These are phyloP conservation scores for Diaporthe sp. DNA, from an alignment of 2,329 filamentous ascomycete genomes.

Conservation along the genomic window DNA sequence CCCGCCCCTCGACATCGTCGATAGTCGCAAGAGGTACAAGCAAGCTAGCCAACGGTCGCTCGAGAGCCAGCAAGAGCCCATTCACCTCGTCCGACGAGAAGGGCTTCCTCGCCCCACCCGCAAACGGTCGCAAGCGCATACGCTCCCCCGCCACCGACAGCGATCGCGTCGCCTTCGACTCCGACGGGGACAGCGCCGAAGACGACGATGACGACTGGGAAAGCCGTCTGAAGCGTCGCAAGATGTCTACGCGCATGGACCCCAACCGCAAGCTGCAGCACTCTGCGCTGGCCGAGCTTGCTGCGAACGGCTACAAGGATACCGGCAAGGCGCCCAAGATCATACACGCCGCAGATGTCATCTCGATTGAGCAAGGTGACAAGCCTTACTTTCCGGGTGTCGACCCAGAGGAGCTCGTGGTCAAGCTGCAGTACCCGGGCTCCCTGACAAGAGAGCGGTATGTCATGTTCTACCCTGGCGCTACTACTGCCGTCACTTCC, in stretches of 20 bases:
- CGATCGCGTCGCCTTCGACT: slow-evolving; percentile 62
- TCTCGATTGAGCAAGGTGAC: slow-evolving; percentile 64
- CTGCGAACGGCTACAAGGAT: slow-evolving; percentile 28
- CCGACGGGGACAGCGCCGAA: slow-evolving; percentile 63
- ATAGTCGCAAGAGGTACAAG: slow-evolving; percentile 30
- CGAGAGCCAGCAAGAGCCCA: slow-evolving; percentile 38
- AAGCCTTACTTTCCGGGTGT: slow-evolving; percentile 62
- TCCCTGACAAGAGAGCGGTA: slow-evolving; percentile 51
- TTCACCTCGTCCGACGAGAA: slow-evolving; percentile 39
- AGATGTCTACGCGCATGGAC: slow-evolving; percentile 55
- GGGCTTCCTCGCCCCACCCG: slow-evolving; percentile 35
- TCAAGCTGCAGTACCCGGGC: slow-evolving; percentile 89
- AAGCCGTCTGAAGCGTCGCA: slow-evolving; percentile 62
- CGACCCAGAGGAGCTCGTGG: slow-evolving; percentile 66
- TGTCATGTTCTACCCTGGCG: slow-evolving; percentile 17
- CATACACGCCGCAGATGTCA: slow-evolving; percentile 72
- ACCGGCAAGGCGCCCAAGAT: slow-evolving; percentile 62
- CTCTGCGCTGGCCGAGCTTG: slow-evolving; percentile 46
- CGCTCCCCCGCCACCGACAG: slow-evolving; percentile 61
- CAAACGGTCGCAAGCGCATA: slow-evolving; percentile 37
- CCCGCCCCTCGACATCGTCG: slow-evolving; percentile 24
- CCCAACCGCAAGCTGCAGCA: slow-evolving; percentile 62
- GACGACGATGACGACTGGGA: slow-evolving; percentile 67
- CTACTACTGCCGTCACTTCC: not conserved
- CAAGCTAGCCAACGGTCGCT: slow-evolving; percentile 11